Evolutionary conservation across 2,329 filamentous ascomycete genomes (phyloP).

Genomic region (Colletotrichum kahawae): DNA sequence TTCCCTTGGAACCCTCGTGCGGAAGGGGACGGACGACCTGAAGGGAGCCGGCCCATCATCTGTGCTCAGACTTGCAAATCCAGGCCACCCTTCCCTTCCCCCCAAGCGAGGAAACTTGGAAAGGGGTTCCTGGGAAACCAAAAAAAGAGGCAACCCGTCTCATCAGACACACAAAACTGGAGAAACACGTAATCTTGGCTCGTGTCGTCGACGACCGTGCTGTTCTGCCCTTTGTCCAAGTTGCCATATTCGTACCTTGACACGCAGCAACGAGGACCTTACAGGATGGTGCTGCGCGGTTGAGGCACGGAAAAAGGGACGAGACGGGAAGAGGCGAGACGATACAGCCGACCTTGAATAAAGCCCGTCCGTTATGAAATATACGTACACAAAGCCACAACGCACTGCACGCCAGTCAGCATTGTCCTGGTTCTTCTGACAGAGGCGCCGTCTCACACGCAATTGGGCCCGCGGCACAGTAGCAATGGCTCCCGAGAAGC

Average conservation of each 20-base stretch:
- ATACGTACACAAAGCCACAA: background rate
- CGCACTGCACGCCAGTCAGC: background rate
- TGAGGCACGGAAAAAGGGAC: background rate
- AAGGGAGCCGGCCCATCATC: background rate
- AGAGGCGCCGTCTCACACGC: background rate
- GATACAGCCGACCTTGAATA: background rate
- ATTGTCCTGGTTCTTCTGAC: background rate
- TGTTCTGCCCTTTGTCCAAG: background rate
- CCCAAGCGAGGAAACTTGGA: background rate
- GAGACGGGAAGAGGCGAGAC: background rate
- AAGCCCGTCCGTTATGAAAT: background rate
- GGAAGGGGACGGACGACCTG: background rate
- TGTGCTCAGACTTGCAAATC: background rate
- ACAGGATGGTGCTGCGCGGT: background rate
- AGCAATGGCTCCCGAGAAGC: slow-evolving; percentile 10
- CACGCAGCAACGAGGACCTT: background rate
- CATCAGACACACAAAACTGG: background rate
- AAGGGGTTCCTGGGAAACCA: background rate
- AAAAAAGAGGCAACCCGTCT: background rate
- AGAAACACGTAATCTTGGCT: background rate
- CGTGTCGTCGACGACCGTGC: background rate
- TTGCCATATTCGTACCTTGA: background rate
- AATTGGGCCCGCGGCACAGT: background rate
- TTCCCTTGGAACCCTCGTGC: background rate
- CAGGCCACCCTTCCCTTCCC: background rate